These are phyloP conservation scores for Bassia scoparia DNA, from an alignment of 148 eudicot species.

Conservation along the genomic window DNA sequence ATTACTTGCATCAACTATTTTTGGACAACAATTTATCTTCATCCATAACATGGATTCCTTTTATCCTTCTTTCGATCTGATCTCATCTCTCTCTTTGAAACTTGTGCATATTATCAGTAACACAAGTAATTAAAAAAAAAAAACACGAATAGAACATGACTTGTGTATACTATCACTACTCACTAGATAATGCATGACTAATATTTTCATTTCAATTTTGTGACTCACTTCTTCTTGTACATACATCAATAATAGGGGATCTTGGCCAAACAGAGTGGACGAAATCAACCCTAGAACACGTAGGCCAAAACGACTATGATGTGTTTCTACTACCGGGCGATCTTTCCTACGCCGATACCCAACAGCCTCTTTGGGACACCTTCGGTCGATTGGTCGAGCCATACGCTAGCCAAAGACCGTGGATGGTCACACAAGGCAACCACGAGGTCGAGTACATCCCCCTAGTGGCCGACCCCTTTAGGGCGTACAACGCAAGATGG, in stretches of 20 bases:
- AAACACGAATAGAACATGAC: no score
- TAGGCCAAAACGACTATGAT: constrained; percentile 51
- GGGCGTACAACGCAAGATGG: constrained; percentile 69
- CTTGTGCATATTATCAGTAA: no score
- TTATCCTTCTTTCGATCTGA: no score
- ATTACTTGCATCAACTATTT: no score
- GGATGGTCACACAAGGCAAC: constrained; percentile 84
- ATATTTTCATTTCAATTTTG: no score
- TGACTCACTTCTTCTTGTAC: no score
- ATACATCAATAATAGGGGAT: constrained; percentile 73
- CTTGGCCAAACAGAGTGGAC: constrained; percentile 89
- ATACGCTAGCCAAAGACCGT: constrained; percentile 58
- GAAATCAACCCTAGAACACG: constrained; percentile 49
- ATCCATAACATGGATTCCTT: no score
- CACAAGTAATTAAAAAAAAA: no score
- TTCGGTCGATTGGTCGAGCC: constrained; percentile 74
- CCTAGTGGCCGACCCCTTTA: constrained; percentile 42
- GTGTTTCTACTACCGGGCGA: constrained; percentile 66
- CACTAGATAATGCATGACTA: no score
- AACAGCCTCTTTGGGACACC: constrained; percentile 77
- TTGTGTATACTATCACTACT: no score
- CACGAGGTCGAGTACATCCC: constrained; percentile 65
- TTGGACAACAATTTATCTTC: no score
- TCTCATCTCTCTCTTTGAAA: no score
- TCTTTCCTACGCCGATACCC: constrained; percentile 64